Percentiles rank a stretch among this genome's conserved stretches.
Conservation (phyloP, 2,329 filamentous ascomycete genomes). For the Pseudocercospora crystallina region DNA sequence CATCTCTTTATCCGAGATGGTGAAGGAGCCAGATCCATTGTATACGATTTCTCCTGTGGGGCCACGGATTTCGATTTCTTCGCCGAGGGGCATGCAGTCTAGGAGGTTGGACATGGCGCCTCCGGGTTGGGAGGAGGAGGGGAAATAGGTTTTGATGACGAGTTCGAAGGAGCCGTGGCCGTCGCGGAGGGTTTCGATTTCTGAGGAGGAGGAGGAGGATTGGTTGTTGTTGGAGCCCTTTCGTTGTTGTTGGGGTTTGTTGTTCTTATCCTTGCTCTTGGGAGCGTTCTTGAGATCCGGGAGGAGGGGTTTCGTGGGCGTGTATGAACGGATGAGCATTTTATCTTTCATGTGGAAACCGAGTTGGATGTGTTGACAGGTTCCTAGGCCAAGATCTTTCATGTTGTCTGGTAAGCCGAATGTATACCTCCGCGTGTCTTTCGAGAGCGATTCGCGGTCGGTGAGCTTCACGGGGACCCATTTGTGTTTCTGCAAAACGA, state of each 20-base stretch:
- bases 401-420: slow-evolving; percentile 45
- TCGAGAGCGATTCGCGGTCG: slow-evolving; percentile 40
- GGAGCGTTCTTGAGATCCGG: slow-evolving; percentile 12
- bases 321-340: slow-evolving; percentile 52
- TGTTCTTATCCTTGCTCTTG: slow-evolving; percentile 31
- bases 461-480: slow-evolving; percentile 50
- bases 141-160: slow-evolving; percentile 55
- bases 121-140: slow-evolving; percentile 48
- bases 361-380: slow-evolving; percentile 54
- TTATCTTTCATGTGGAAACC: slow-evolving; percentile 55
- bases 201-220: no score
- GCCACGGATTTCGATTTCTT: slow-evolving; percentile 54
- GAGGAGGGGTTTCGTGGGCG: slow-evolving; percentile 50
- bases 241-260: slow-evolving; percentile 23
- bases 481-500: slow-evolving; percentile 45
- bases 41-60: slow-evolving; percentile 55
- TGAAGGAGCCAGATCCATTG: slow-evolving; percentile 48
- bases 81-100: slow-evolving; percentile 49
- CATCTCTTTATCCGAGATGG: slow-evolving; percentile 43
- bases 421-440: slow-evolving; percentile 49
- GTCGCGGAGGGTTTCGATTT: slow-evolving; percentile 21
- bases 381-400: slow-evolving; percentile 49
- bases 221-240: neutral
- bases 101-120: slow-evolving; percentile 57
- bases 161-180: slow-evolving; percentile 49